These are phyloP conservation scores for Pestalotiopsis sp. DNA, from an alignment of 2,329 filamentous ascomycete species.

Conservation along the genomic window DNA sequence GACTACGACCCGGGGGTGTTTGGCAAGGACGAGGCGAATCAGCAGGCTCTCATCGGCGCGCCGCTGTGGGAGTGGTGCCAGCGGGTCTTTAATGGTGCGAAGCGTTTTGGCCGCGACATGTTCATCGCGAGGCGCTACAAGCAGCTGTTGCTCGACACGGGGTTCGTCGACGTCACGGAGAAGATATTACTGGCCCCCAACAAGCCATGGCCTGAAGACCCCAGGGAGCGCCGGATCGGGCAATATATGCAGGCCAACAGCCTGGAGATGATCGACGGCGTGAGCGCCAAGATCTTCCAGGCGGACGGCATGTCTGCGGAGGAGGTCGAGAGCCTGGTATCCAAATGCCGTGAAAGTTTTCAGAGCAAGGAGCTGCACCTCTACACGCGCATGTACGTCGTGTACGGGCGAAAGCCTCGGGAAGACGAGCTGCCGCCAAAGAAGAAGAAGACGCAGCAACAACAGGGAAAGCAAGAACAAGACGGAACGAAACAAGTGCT, in stretches of 20 bases:
- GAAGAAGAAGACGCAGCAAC: background rate
- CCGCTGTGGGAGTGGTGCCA: conserved; percentile 7
- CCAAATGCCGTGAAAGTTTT: background rate
- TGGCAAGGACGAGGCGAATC: conserved; percentile 8
- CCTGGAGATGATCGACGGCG: conserved; percentile 1
- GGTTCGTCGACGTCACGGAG: conserved; percentile 9
- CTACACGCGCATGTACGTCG: conserved; percentile 8
- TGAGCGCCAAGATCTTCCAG: conserved; percentile 6
- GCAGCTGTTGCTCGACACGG: conserved; percentile 6
- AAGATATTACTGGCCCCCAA: conserved; percentile 8
- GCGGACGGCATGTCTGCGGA: conserved; percentile 7
- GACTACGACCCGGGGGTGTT: conserved; percentile 9
- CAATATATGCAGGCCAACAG: conserved; percentile 9
- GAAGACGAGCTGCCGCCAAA: background rate
- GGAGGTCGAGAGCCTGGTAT: background rate
- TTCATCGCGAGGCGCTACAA: conserved; percentile 4
- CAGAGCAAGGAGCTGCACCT: conserved; percentile 1
- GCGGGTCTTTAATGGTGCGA: background rate
- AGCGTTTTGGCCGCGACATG: conserved; percentile 9
- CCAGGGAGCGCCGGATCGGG: conserved; percentile 5
- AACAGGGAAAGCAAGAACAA: background rate
- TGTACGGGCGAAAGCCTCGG: conserved; percentile 3
- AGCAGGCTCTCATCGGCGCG: background rate
- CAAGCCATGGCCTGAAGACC: conserved; percentile 8
- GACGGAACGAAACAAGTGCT: background rate